Evolutionary conservation across 768 basidiomycete genomes (phyloP).

Genomic region (Coprinopsis strossmayeri): DNA sequence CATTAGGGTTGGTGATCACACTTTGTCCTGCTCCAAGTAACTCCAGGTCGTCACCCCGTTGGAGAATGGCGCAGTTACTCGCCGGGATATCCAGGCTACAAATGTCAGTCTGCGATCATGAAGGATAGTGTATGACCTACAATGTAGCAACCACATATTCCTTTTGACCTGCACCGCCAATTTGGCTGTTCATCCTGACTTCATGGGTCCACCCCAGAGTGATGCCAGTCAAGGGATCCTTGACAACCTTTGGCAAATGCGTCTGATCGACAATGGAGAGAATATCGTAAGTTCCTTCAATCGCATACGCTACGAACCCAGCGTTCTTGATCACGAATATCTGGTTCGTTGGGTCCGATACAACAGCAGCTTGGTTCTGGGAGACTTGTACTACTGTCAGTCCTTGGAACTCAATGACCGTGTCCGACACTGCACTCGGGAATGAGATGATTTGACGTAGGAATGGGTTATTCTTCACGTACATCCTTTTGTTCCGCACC

Average conservation of each 20-base stretch:
- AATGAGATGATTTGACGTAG: background rate
- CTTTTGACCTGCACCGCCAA: slow-evolving; percentile 35
- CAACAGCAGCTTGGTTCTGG: slow-evolving; percentile 73
- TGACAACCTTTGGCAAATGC: slow-evolving; percentile 54
- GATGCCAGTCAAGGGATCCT: slow-evolving; percentile 55
- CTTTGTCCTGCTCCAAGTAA: slow-evolving; percentile 78
- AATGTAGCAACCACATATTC: slow-evolving; percentile 79
- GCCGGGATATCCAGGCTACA: slow-evolving; percentile 75
- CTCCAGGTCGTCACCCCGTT: slow-evolving; percentile 74
- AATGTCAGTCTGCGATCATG: background rate
- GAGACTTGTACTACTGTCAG: slow-evolving; percentile 83
- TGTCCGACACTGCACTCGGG: slow-evolving; percentile 59
- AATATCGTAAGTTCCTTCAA: slow-evolving; percentile 74
- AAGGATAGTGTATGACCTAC: slow-evolving; percentile 29
- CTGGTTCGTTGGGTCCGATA: slow-evolving; percentile 74
- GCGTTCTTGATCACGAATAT: slow-evolving; percentile 77
- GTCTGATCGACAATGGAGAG: slow-evolving; percentile 83
- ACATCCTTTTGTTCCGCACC: slow-evolving; percentile 64
- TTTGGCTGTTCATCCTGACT: slow-evolving; percentile 66
- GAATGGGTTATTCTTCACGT: slow-evolving; percentile 24
- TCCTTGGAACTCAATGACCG: slow-evolving; percentile 75
- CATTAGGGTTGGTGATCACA: slow-evolving; percentile 77
- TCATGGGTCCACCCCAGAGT: slow-evolving; percentile 71
- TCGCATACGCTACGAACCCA: slow-evolving; percentile 72
- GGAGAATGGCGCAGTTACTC: slow-evolving; percentile 81